Evolutionary conservation across 768 basidiomycete genomes (phyloP), one percentile per base, ranked within the genome.

Genomic region (Lactifluus subvellereus): DNA sequence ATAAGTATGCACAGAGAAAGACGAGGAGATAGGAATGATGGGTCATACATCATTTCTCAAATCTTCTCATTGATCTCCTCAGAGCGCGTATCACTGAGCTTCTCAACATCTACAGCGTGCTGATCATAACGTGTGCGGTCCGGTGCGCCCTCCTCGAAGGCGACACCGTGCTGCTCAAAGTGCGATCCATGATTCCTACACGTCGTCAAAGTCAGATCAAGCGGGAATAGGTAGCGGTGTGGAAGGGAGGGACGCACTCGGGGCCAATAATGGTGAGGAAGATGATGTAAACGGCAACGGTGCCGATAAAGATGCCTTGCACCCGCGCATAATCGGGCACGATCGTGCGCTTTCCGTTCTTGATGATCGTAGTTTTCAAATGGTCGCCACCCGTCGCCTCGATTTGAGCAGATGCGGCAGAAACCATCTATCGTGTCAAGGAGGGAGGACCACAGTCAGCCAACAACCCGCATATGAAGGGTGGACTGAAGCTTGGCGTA

Each of bases 241-340:
- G 22, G 9, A 48, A 22, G 22, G 9, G 11, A 38, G 14, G 22
- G 10, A 81, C 88, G 60, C 67, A 87, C 86, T 88, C 86, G 1
- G 89, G 87, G 2, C 94, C 94, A 59, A 96, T 72, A 65, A 94
- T 76, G 14, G 86, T 86, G 69, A 91, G 80, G 70, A 93, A 16
- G 47, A 96, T 74, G 50, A 91, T 84, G 67, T 88, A 95, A 0
- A 83, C 87, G 0, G 89, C 79, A 18, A 97, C 88, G n/a, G 82
- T 80, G 6, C 94, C 94, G 54, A 98, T 87, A 22, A 98, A 78
- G 70, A 98, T 94, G 43, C 89, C 91, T 76, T 92, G 89, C 2
- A 91, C 89, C 11, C 72, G 77, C n/a, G 78, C 80, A 65, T 81
- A 82, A 66, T 82, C 78, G n/a, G 79, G 74, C n/a, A 66, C 65